phyloP scores from a whole-genome alignment of 1,139 yeast genomes.

The Candida tropicalis region DNA sequence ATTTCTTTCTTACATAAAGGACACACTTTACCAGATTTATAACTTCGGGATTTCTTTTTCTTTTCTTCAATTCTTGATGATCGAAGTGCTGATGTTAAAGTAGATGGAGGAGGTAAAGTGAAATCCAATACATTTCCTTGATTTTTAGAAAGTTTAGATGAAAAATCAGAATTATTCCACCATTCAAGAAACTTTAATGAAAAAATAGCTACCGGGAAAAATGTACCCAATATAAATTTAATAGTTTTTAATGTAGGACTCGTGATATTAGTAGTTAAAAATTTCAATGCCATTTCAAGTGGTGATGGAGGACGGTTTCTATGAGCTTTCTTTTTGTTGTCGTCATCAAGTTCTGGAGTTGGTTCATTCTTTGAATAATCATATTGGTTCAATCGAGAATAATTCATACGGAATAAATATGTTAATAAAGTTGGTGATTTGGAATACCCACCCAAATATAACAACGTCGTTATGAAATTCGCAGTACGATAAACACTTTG shows the following conservation, averaged over 20 bases:
- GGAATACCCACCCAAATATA: conserved; percentile 68
- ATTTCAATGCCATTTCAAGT: conserved; percentile 43
- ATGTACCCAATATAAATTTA: conserved; percentile 48
- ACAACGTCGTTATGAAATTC: conserved; percentile 61
- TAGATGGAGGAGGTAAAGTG: conserved; percentile 57
- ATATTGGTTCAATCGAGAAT: conserved; percentile 64
- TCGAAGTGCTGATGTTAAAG: conserved; percentile 23
- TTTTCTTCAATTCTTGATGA: conserved; percentile 13
- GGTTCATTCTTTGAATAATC: conserved; percentile 60
- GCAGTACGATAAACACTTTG: conserved; percentile 50
- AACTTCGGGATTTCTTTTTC: conserved; percentile 19
- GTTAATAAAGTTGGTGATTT: conserved; percentile 70
- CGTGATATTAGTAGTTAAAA: conserved; percentile 33
- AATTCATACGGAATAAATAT: conserved; percentile 63
- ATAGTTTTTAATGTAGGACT: conserved; percentile 44
- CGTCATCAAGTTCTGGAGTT: conserved; percentile 16
- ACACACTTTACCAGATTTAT: conserved; percentile 50
- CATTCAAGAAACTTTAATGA: conserved; percentile 86
- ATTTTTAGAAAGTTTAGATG: conserved; percentile 59
- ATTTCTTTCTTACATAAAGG: conserved; percentile 72
- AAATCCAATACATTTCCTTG: conserved; percentile 52
- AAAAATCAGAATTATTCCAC: conserved; percentile 88
- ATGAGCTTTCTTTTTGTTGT: conserved; percentile 22
- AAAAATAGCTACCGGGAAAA: conserved; percentile 86
- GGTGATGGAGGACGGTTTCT: conserved; percentile 55